A percentile compares a stretch with the other conserved stretches of the same genome.
Conservation (phyloP, 2,329 filamentous ascomycete species). For the Gnomoniopsis smithogilvyi region DNA sequence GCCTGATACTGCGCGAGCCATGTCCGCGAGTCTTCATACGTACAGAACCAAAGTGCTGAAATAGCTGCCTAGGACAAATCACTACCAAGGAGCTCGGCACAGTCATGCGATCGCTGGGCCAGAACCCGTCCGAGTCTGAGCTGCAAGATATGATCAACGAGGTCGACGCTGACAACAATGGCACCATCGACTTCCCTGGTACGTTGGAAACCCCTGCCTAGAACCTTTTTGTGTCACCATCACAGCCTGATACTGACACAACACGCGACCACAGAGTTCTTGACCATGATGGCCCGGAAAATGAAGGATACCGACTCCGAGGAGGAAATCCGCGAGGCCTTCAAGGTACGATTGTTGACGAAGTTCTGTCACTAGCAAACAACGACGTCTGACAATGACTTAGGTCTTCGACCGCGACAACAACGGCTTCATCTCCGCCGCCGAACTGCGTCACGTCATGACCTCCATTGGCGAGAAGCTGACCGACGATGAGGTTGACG, state of each 20-base stretch:
- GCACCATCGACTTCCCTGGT: conserved; percentile 90
- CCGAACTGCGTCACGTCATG: conserved; percentile 87
- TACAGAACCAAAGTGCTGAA: conserved; percentile 23
- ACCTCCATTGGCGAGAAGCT: conserved; percentile 90
- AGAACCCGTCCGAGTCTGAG: conserved; percentile 88
- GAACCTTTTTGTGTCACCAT: neutral
- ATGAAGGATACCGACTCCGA: conserved; percentile 94
- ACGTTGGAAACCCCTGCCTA: conserved; percentile 30
- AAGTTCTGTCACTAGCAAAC: neutral
- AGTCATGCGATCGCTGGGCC: conserved; percentile 85
- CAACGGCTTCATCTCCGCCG: conserved; percentile 88
- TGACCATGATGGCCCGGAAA: conserved; percentile 92
- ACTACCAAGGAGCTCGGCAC: conserved; percentile 88
- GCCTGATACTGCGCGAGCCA: neutral
- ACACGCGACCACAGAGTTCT: conserved; percentile 59
- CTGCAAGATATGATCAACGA: conserved; percentile 94
- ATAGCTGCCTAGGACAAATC: conserved; percentile 66
- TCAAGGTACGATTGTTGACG: conserved; percentile 58
- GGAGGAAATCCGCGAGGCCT: conserved; percentile 85
- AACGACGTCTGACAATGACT: conserved; percentile 19
- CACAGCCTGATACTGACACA: conserved; percentile 3
- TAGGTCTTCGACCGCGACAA: conserved; percentile 83
- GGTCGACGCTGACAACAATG: conserved; percentile 89
- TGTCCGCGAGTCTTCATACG: neutral
- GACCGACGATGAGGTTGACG: conserved; percentile 85